These are phyloP conservation scores for Heterobasidion irregulare DNA, from an alignment of 1,284 basidiomycete species.

Conservation along the genomic window DNA sequence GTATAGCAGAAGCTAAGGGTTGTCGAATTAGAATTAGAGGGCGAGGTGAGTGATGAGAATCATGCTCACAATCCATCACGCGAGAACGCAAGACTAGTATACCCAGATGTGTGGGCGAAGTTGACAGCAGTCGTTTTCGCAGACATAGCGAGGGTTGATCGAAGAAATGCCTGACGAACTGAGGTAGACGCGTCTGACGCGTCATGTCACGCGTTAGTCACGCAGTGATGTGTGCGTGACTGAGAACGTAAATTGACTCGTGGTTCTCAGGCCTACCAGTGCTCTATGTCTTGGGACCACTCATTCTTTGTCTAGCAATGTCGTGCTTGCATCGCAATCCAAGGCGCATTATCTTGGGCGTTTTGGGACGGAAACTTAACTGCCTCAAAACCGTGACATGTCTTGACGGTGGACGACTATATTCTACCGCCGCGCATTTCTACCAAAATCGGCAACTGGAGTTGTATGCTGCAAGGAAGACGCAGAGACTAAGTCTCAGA, in stretches of 20 bases:
- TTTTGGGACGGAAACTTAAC: not conserved
- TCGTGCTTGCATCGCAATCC: not conserved
- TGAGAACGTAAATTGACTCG: not conserved
- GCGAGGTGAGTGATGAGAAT: not conserved
- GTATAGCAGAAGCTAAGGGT: conserved; percentile 10
- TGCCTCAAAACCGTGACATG: not conserved
- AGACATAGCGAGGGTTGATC: not conserved
- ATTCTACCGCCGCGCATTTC: conserved; percentile 41
- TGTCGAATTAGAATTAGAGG: not conserved
- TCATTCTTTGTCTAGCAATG: not conserved
- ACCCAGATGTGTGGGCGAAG: not conserved
- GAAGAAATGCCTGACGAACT: not conserved
- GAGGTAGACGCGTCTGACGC: not conserved
- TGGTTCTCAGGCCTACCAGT: not conserved
- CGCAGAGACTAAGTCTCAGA: conserved; percentile 68
- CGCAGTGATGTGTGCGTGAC: not conserved
- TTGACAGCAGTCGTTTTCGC: not conserved
- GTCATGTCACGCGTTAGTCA: conserved; percentile 4
- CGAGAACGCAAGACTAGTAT: conserved; percentile 10
- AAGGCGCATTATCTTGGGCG: not conserved
- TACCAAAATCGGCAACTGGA: conserved; percentile 84
- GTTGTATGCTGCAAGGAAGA: conserved; percentile 69
- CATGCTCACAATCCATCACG: conserved; percentile 15
- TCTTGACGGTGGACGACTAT: not conserved
- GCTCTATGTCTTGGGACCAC: not conserved